A percentile compares a stretch with the other conserved stretches of the same genome.
Conservation (phyloP, 371 early-diverging fungal species). For the Conidiobolus incongruus region DNA sequence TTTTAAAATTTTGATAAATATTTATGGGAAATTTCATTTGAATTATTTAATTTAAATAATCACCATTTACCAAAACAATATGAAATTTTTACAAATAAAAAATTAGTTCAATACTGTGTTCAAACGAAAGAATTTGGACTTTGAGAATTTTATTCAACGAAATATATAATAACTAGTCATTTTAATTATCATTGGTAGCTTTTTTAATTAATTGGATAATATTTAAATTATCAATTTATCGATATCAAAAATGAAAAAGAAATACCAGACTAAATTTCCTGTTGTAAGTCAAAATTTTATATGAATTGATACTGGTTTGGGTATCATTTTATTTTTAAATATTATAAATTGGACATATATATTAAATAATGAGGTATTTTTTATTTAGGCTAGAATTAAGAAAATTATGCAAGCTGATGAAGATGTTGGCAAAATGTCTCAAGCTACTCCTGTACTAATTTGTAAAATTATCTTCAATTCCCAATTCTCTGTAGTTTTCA, state of each 20-base stretch:
- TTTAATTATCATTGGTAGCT: background rate
- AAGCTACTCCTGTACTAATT: constrained; percentile 91
- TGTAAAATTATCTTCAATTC: constrained; percentile 30
- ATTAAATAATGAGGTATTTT: constrained; percentile 2
- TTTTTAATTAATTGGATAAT: background rate
- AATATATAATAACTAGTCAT: background rate
- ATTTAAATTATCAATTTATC: background rate
- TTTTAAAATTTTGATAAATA: too few relatives aligned
- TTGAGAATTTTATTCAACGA: background rate
- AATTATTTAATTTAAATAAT: too few relatives aligned
- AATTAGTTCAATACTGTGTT: too few relatives aligned
- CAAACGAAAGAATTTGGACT: too few relatives aligned
- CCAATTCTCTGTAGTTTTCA: background rate
- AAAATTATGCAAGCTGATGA: constrained; percentile 99
- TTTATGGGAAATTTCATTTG: too few relatives aligned
- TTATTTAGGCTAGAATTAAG: constrained; percentile 87
- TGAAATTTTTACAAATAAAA: too few relatives aligned
- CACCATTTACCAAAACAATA: too few relatives aligned
- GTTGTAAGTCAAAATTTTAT: constrained; percentile 24
- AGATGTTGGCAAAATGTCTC: constrained; percentile 98
- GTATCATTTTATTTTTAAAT: too few relatives aligned
- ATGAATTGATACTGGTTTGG: too few relatives aligned
- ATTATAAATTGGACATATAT: background rate
- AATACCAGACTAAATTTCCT: constrained; percentile 79
- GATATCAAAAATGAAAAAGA: constrained; percentile 59